Evolutionary conservation across 106 monocot species (phyloP), one percentile per base, ranked within the genome.

Genomic region (Allium sativum): DNA sequence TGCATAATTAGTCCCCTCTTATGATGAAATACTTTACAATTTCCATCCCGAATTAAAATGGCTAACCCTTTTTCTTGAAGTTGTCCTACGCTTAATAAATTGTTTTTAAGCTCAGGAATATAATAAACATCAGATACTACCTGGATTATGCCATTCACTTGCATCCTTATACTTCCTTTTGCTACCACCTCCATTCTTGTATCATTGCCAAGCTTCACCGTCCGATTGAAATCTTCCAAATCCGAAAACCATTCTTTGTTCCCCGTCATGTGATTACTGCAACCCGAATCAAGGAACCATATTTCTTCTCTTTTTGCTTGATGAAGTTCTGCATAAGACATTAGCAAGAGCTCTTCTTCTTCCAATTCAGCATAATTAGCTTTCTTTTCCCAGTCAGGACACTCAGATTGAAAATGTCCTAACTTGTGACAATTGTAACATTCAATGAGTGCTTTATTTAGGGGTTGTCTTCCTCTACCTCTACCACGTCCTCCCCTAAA

Each of bases 1-100:
- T 57, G 56, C 56, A 57, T 57, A 57, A 57, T 57, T 12, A 57
- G 40, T 40, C 58, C 58, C 22, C 58, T 58, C 58, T 40, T 21
- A 58, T 7, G 20, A 21, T 58, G 58, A 22, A 22, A 58, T 0
- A 58, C 58, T 21, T 58, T 58, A 40, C 58, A 58, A 8, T 1
- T 21, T 40, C 58, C 58, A 19, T 22, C 22, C 1, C 14, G 58
- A 58, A 58, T 21, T 1, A 21, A 58, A 40, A 58, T 58, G 22
- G 58, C 22, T 58, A 58, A 21, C 6, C 58, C 58, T 8, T 58
- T 58, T 8, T 58, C 17, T 21, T 58, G 58, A 58, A 58, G 58
- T 21, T 58, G 58, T 58, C 58, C 17, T 1, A 58, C 31, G 20
- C 58, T 40, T 40, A 58, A 58, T 22, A 58, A 8, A 8, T 58